phyloP scores from a whole-genome alignment of 345 rosid genomes.

The Anacardium occidentale region DNA sequence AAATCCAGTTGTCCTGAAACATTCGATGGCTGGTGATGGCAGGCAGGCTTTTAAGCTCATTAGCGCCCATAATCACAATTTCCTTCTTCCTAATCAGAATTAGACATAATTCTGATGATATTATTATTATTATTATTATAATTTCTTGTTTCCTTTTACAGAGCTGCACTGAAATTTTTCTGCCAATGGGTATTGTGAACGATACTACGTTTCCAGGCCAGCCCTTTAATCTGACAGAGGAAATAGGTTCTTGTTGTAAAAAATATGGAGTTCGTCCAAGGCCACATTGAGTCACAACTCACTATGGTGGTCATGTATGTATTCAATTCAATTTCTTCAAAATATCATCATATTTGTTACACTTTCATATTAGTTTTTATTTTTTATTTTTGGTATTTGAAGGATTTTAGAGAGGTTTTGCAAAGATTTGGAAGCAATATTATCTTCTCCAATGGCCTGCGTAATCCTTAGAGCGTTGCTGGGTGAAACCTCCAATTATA shows the following conservation, averaged over 20 bases:
- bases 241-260: not conserved
- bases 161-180: slow-evolving; percentile 26
- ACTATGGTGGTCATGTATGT: slow-evolving; percentile 21
- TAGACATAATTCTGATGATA: no score
- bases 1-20: no score
- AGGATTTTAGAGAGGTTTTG: slow-evolving; percentile 23
- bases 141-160: not conserved
- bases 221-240: slow-evolving; percentile 19
- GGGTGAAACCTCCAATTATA: slow-evolving; percentile 18
- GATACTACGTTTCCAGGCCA: slow-evolving; percentile 18
- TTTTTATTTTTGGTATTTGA: not conserved
- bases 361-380: not conserved
- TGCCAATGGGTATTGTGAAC: slow-evolving; percentile 15
- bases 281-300: slow-evolving; percentile 23
- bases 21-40: slow-evolving; percentile 24
- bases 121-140: not conserved
- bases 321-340: no score
- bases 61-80: no score
- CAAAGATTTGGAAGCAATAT: slow-evolving; percentile 31
- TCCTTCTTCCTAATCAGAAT: no score
- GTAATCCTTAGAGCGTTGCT: slow-evolving; percentile 28
- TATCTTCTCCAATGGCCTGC: slow-evolving; percentile 34
- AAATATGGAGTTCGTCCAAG: slow-evolving; percentile 17
- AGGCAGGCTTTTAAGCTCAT: slow-evolving; percentile 16
- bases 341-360: not conserved